Base-by-base conservation (phyloP, 352 stramenopile species). In the Phytopythium ostracodes region DNA sequence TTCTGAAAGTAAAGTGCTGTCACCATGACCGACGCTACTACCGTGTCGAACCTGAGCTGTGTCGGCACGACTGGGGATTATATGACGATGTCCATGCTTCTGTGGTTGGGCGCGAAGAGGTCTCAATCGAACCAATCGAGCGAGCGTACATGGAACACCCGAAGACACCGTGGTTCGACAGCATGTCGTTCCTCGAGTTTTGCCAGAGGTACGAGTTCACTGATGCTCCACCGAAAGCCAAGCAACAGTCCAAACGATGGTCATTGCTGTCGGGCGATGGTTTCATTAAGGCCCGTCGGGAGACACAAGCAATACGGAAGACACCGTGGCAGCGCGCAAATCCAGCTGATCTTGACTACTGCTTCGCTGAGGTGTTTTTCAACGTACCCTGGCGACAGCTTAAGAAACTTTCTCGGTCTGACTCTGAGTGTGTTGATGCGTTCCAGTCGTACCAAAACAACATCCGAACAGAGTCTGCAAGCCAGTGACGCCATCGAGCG, bases 11-110 rank as follows among this genome's bases (percentile, higher is more conserved):
- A 0, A 65, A 65, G 56, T 38, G 35, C 2, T 38, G 51, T 15
- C 58, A 58, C 2, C 58, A 65, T n/a, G 4, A 38, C 15, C 17
- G 25, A 0, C 51, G 63, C 7, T 51, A 27, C 5, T 69, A 69
- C 24, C 58, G 57, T 4, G 44, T 68, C 4, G 58, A 64, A n/a
- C n/a, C 17, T 1, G 8, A n/a, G 14, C 4, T 27, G 14, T 57
- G 31, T 43, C 22, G 17, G 33, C 51, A 31, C 33, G 22, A 57
- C 18, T n/a, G 35, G 46, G 25, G 35, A 53, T 27, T 18, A 12
- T n/a, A 11, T 42, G 29, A 33, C 29, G 29, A 7, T 7, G 4
- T 7, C 29, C 14, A 44, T n/a, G 18, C 38, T n/a, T 2, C 12
- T 20, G 38, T 22, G 8, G 14, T 5, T 18, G n/a, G 11, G n/a